Base-by-base conservation (phyloP, 108 stramenopile species). In the Nitzschia inconspicua region DNA sequence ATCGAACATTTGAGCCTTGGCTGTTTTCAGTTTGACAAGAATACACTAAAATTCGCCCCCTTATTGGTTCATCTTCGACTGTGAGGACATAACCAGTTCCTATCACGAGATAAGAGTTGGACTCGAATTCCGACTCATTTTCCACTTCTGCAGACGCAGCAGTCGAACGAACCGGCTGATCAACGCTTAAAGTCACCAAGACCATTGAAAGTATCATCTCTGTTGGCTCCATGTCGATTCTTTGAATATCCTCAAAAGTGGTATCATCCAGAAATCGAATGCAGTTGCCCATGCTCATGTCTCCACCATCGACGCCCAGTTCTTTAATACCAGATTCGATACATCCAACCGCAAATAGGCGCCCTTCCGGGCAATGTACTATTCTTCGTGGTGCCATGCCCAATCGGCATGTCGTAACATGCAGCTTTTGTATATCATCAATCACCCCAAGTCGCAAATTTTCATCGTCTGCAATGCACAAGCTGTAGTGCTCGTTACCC, bases 341-440 rank as follows among this genome's bases (percentile, higher is more conserved):
- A 41, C 86, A 86, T 8, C 91, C 91, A 13, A 95, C 88, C 29
- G 85, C 88, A 73, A 91, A 89, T 28, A 91, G 57, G 6, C 84
- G 70, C 2, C 84, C 85, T 51, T 76, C 89, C 4, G 73, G 60
- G 44, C 88, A 81, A 54, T 97, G 88, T 10, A 82, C 85, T 39
- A 99, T 91, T 59, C 92, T 76, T 6, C 90, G 82, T 3, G 98
- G 96, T 8, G 84, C 78, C 90, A 96, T 96, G 4, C 94, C 95
- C 2, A 99, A 63, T 48, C 82, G 90, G 46, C 85, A 80, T 29
- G 96, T 92, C 20, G 90, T 89, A 35, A 99, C 91, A 75, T 99
- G 97, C 55, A 99, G 88, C 73, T 96, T 97, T 76, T 99, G 95
- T 57, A 99, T 95, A 62, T 95, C 91, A 66, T 99, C 97, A 47